Evolutionary conservation across 805 yeast species (phyloP).

Genomic region (Candida oleophila): DNA sequence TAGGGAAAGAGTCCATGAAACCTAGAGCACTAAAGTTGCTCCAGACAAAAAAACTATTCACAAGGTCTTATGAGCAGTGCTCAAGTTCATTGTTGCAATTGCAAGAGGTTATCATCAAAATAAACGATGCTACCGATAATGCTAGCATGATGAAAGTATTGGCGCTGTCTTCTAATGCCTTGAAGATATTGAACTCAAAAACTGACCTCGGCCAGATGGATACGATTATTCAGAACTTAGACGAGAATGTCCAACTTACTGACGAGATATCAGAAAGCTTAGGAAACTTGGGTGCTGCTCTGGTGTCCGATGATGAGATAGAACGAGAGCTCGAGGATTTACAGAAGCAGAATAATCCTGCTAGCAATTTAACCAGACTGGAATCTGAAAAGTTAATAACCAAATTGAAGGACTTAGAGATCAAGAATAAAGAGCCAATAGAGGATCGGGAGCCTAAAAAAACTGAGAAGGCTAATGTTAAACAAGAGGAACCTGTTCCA

Average conservation of each 20-base stretch:
- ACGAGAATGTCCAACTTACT: constrained; percentile 26
- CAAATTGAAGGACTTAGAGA: constrained; percentile 13
- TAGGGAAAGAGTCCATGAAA: neutral
- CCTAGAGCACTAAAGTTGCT: neutral
- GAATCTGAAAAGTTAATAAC: constrained; percentile 10
- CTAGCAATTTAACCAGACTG: neutral
- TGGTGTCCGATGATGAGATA: constrained; percentile 23
- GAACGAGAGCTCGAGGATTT: constrained; percentile 29
- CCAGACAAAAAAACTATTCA: constrained; percentile 8
- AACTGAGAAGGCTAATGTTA: neutral
- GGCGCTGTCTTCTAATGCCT: constrained; percentile 21
- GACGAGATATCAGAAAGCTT: constrained; percentile 23
- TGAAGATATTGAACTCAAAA: constrained; percentile 26
- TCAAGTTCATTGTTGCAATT: constrained; percentile 20
- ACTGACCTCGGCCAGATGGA: constrained; percentile 27
- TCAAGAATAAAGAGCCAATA: constrained; percentile 5
- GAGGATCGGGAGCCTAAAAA: neutral
- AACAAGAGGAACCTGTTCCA: too few species aligned
- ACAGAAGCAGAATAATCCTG: constrained; percentile 13
- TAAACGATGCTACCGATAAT: constrained; percentile 36
- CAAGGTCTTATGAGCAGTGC: constrained; percentile 18
- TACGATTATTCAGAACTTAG: constrained; percentile 25
- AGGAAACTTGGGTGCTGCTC: neutral
- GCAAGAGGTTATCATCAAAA: constrained; percentile 23
- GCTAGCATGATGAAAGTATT: constrained; percentile 23